A percentile compares a stretch with the other conserved stretches of the same genome.
Conservation (phyloP, 495 filamentous ascomycete genomes). For the Penicillium verhagenii region DNA sequence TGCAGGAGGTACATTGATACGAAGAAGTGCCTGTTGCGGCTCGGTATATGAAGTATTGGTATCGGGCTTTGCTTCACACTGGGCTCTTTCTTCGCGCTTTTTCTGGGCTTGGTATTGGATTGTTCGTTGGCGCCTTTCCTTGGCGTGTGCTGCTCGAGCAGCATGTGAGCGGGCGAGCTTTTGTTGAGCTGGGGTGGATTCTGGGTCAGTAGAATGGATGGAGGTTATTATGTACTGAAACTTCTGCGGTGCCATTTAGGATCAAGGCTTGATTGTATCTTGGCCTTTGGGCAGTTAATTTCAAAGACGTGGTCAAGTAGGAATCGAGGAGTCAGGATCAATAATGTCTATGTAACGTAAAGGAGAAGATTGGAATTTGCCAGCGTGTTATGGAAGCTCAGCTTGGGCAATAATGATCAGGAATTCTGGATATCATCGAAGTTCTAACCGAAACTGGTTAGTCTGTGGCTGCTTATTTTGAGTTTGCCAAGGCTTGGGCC, state of each 20-base stretch:
- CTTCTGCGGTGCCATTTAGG: not conserved
- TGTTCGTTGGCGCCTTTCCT: conserved; percentile 18
- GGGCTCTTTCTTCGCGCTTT: not conserved
- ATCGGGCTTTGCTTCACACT: not conserved
- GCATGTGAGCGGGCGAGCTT: conserved; percentile 22
- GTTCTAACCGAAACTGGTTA: not conserved
- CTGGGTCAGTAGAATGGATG: conserved; percentile 5
- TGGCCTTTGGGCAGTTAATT: too few relatives aligned
- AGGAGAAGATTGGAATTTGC: not conserved
- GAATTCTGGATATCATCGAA: too few relatives aligned
- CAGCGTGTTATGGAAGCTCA: not conserved
- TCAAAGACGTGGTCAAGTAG: too few relatives aligned
- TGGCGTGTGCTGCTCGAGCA: conserved; percentile 22
- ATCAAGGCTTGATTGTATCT: not conserved
- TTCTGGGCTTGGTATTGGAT: conserved; percentile 23
- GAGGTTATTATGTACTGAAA: conserved; percentile 5
- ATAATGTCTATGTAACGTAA: too few relatives aligned
- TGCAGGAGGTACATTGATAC: not conserved
- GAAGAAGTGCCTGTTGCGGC: not conserved
- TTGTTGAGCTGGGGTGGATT: conserved; percentile 31
- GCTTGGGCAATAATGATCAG: not conserved
- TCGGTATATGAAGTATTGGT: not conserved
- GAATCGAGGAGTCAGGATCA: too few relatives aligned
- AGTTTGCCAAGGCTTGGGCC: conserved; percentile 11
- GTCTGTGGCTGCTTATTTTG: not conserved